Base-by-base conservation (phyloP, 192 early-diverging fungal species). In the Backusella sp. region DNA sequence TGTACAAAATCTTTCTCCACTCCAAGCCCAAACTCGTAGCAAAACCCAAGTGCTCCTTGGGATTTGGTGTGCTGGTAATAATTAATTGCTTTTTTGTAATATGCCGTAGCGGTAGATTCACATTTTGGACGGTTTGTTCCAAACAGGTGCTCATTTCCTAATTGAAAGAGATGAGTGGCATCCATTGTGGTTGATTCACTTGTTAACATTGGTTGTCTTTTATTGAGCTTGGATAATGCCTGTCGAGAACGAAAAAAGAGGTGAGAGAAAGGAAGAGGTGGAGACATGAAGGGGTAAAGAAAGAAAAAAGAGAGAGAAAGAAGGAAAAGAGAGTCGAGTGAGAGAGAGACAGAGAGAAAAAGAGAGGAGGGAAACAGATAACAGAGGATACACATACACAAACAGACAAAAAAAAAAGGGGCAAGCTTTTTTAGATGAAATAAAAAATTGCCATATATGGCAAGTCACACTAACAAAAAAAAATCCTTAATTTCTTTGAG, bases 11-110 rank as follows among this genome's bases (percentile, higher is more conserved):
- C 88, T 15, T 79, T 80, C 21, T 77, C 77, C 9, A 91, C 77
- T 6, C 94, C 94, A 3, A 96, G 79, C n/a, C 92, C 94, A 82
- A 96, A 96, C 79, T 96, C 94, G 82, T 90, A 90, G 77, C 92
- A 94, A 74, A 96, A 95, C 8, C 89, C 94, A 8, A 95, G 79
- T 12, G 92, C 82, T 2, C 93, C 91, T 73, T 91, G 82, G 62
- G 87, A 84, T 41, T 83, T 79, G 9, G 75, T 36, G 68, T 88
- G 85, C 4, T 70, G 68, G 28, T 80, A 80, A 28, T 80, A 67
- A 28, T 74, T 66, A 2, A 90, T 76, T 36, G 92, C 91, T 32
- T 81, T 77, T 66, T 82, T 79, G 26, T 89, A 87, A 68, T 84
- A 85, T 12, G 74, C 79, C 2, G 91, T 82, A 9, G 91, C 91